Conservation (phyloP, 2,329 filamentous ascomycete genomes). For the Botrytis byssoidea region DNA sequence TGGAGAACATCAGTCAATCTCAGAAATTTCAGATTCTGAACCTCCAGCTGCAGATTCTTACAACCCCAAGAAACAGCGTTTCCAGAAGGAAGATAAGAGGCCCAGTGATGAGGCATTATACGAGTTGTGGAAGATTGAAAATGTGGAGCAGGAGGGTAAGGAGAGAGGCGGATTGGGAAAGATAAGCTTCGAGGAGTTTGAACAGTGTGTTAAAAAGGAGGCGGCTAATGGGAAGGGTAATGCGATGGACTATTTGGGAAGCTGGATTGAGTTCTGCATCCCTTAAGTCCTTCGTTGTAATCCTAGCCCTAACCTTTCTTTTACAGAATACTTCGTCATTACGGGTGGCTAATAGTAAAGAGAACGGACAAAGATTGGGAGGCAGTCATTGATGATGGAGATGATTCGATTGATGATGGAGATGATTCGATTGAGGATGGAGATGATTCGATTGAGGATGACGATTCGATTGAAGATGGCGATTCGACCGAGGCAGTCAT, state of each 20-base stretch:
- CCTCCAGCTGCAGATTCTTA: neutral
- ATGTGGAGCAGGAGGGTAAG: conserved; percentile 54
- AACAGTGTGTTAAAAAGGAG: conserved; percentile 62
- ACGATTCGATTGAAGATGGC: neutral
- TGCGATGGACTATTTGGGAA: conserved; percentile 76
- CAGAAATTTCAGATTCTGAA: neutral
- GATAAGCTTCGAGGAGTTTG: conserved; percentile 77
- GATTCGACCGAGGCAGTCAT: neutral
- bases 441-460: no score
- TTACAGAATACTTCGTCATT: neutral
- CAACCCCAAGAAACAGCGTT: neutral
- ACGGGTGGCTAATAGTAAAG: neutral
- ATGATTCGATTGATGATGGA: no score
- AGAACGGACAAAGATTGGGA: neutral
- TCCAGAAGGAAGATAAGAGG: conserved; percentile 11
- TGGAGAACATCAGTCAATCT: neutral
- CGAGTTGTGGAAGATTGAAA: conserved; percentile 32
- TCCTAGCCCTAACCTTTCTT: conserved; percentile 1
- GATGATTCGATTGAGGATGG: no score
- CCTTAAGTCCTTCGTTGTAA: conserved; percentile 40
- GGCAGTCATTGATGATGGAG: neutral
- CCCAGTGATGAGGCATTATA: conserved; percentile 25
- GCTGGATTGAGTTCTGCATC: conserved; percentile 84
- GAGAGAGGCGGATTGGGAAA: conserved; percentile 76
- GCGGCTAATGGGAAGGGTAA: conserved; percentile 54